Evolutionary conservation across 495 filamentous ascomycete genomes (phyloP).

Genomic region (Schizothecium vesticola): DNA sequence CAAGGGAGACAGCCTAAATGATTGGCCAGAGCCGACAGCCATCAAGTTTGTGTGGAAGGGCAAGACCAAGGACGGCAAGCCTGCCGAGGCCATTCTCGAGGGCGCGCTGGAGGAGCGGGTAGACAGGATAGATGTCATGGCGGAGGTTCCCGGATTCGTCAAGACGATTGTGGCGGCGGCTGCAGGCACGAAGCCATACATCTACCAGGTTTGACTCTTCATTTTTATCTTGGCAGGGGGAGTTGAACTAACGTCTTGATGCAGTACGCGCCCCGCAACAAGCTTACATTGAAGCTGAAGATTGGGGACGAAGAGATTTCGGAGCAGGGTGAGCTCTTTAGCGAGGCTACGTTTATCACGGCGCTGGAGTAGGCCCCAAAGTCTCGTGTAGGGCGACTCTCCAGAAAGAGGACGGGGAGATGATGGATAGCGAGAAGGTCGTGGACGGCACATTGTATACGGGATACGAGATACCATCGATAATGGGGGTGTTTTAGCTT

Average conservation of each 20-base stretch:
- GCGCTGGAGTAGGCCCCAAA: constrained; percentile 16
- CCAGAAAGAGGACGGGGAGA: constrained; percentile 5
- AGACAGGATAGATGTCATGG: constrained; percentile 94
- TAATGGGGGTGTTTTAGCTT: neutral
- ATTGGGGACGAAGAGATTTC: constrained; percentile 67
- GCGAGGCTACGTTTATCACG: constrained; percentile 90
- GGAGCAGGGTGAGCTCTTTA: constrained; percentile 74
- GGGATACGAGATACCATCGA: neutral
- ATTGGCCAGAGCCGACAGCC: constrained; percentile 81
- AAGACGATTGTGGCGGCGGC: constrained; percentile 85
- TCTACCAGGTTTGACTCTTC: constrained; percentile 73
- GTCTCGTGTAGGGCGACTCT: constrained; percentile 11
- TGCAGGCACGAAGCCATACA: constrained; percentile 89
- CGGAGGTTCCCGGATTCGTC: constrained; percentile 88
- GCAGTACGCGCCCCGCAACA: constrained; percentile 58
- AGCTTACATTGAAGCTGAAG: constrained; percentile 71
- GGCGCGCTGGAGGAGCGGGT: constrained; percentile 62
- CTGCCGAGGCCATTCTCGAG: constrained; percentile 61
- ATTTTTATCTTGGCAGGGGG: neutral
- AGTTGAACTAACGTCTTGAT: constrained; percentile 16
- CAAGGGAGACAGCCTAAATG: constrained; percentile 66
- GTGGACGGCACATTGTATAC: constrained; percentile 7
- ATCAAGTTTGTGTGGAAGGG: constrained; percentile 76
- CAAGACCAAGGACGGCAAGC: constrained; percentile 68
- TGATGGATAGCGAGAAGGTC: constrained; percentile 9